Evolutionary conservation across 345 rosid genomes (phyloP), one percentile per base, ranked within the genome.

Genomic region (Salix viminalis): DNA sequence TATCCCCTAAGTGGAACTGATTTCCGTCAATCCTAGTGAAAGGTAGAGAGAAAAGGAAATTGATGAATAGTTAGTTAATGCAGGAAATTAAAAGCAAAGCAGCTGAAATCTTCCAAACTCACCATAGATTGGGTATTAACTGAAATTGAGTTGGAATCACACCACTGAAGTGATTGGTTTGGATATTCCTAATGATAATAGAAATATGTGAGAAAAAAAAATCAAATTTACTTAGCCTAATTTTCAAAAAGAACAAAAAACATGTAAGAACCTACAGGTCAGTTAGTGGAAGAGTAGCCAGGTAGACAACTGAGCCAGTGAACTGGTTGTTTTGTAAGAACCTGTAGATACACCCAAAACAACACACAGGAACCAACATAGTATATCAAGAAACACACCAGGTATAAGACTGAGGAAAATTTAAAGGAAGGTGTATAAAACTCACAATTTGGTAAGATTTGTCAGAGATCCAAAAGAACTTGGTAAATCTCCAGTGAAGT

Each of bases 291-390:
- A 95, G 96, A 76, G 86, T 79, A 66, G 96, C 77, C 68, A 95
- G 91, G 84, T 89, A 90, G 71, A 85, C 71, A 85, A 95, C 91
- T 28, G 99, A 94, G 88, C 99, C 99, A 15, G 99, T 90, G 72
- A 95, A 91, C 58, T 78, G 83, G 86, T 96, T 96, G 77, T 84
- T 89, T 90, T 87, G 96, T 83, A 96, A 84, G 87, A 84, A 90
- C 87, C 98, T 96, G 89, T 70, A 74, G 61, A 73, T 28, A n/a
- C 16, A 66, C 36, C 58, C 56, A 67, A 76, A 65, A 39, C 2
- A 48, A 37, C 8, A 68, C 18, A 42, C 16, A 58, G 67, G 24
- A 76, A 37, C 67, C 56, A 61, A 56, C 72, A 23, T 62, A 73
- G 69, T 69, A 15, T 54, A 56, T 8, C 39, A 13, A 37, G 16